These are phyloP conservation scores for Discostella pseudostelligera DNA, from an alignment of 108 stramenopile species.

Conservation along the genomic window DNA sequence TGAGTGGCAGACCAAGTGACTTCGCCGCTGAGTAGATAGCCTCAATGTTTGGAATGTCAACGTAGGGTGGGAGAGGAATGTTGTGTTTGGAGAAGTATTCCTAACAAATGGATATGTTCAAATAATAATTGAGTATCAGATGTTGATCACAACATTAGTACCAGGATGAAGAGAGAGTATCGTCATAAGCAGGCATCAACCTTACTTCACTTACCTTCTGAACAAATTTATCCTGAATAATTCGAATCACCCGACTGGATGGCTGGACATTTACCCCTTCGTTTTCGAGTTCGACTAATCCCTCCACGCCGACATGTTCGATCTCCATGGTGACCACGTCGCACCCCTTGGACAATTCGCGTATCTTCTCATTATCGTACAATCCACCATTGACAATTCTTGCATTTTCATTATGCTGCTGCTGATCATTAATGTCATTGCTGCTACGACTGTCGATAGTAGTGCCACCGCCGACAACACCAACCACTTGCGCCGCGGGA, in stretches of 20 bases:
- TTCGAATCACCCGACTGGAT: slow-evolving; percentile 69
- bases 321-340: slow-evolving; percentile 98
- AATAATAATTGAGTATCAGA: neutral
- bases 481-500: slow-evolving; percentile 70
- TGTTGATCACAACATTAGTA: no score
- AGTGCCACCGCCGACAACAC: slow-evolving; percentile 5
- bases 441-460: neutral
- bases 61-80: slow-evolving; percentile 78
- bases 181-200: neutral
- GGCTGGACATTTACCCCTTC: slow-evolving; percentile 91
- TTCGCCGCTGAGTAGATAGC: slow-evolving; percentile 64
- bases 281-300: slow-evolving; percentile 72
- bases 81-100: slow-evolving; percentile 69
- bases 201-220: slow-evolving; percentile 74
- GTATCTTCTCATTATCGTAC: slow-evolving; percentile 79
- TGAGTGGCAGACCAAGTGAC: slow-evolving; percentile 88
- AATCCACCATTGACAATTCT: slow-evolving; percentile 78
- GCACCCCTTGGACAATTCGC: slow-evolving; percentile 61
- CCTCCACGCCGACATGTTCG: slow-evolving; percentile 95
- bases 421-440: slow-evolving; percentile 1
- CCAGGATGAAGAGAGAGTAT: no score
- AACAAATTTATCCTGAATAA: slow-evolving; percentile 94
- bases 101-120: slow-evolving; percentile 11
- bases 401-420: slow-evolving; percentile 20
- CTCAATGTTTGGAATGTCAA: slow-evolving; percentile 55